Evolutionary conservation across 139 green algal species (phyloP), one percentile per base, ranked within the genome.

Genomic region (Klebsormidium nitens): DNA sequence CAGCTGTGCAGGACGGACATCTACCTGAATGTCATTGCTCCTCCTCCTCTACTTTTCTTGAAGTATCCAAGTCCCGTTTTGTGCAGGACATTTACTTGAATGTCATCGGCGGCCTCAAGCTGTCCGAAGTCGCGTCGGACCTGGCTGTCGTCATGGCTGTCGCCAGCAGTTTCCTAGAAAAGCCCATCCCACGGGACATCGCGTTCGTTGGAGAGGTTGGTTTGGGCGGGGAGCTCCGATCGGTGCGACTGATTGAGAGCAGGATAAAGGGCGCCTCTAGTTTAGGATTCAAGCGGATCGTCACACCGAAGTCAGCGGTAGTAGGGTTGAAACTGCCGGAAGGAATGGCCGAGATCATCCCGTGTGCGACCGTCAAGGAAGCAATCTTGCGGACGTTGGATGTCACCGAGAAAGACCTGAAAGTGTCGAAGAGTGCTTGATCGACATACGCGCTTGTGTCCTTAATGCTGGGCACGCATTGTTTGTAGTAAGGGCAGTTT

Each of bases 191-290:
- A 0, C 31, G 39, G 1, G 76, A 84, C 67, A 72, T 83, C 56
- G 82, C 76, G 2, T 59, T 85, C 31, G 67, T 92, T n/a, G 89
- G 82, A 2, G 89, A 95, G 65, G 73, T 95, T 23, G 88, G 88
- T 2, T 75, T 93, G 26, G 84, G 79, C 3, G 88, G 88, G 2
- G 88, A 93, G 77, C 71, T 94, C 59, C 81, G 85, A 23, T 40
- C 48, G 14, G 79, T 89, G 5, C 34, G 66, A 8, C 82, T 86
- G 32, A 11, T 87, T 38, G 87, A 85, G 67, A 64, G 75, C 35
- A 68, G 87, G 2, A 36, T 91, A 19, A 28, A 61, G 5, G 87
- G 90, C 65, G 82, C 86, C 3, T 59, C 68, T 42, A 87, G 84
- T 39, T 49, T 90, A 42, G 85, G 87, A 5, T 91, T 89, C 77